Percentiles rank a stretch among this genome's conserved stretches.
These are phyloP conservation scores for Lagenidium sp. DNA, from an alignment of 352 stramenopile species.

Conservation along the genomic window DNA sequence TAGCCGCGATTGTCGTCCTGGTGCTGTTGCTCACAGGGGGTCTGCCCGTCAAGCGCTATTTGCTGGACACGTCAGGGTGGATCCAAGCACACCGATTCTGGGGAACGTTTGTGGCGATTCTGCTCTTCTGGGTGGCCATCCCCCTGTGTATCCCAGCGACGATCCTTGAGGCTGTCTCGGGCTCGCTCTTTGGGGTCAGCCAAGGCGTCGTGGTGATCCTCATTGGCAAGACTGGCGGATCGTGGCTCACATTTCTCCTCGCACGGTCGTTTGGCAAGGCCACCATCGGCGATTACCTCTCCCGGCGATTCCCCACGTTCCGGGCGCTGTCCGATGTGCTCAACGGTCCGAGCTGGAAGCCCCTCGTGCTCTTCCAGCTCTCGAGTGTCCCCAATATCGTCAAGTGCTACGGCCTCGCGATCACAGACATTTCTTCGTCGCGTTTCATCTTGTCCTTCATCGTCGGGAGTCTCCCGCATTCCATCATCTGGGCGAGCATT, in stretches of 20 bases:
- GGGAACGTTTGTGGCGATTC: slow-evolving; percentile 35
- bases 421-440: slow-evolving; percentile 47
- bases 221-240: slow-evolving; percentile 61
- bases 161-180: slow-evolving; percentile 50
- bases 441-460: slow-evolving; percentile 52
- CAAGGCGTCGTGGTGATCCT: slow-evolving; percentile 45
- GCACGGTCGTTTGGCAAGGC: slow-evolving; percentile 44
- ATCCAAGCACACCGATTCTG: slow-evolving; percentile 36
- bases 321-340: slow-evolving; percentile 55
- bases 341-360: slow-evolving; percentile 62
- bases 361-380: slow-evolving; percentile 65
- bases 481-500: slow-evolving; percentile 65
- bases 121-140: slow-evolving; percentile 55
- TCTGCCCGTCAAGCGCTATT: slow-evolving; percentile 36
- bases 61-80: slow-evolving; percentile 32
- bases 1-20: background rate
- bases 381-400: slow-evolving; percentile 74
- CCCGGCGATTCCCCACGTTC: slow-evolving; percentile 55
- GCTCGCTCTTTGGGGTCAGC: slow-evolving; percentile 52
- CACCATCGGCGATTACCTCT: slow-evolving; percentile 50
- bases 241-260: slow-evolving; percentile 53
- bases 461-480: slow-evolving; percentile 43
- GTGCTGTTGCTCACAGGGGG: slow-evolving; percentile 20
- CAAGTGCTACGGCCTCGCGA: slow-evolving; percentile 71
- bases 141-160: slow-evolving; percentile 63